These are phyloP conservation scores for Teratosphaeria nubilosa DNA, from an alignment of 2,329 filamentous ascomycete genomes.

Conservation along the genomic window DNA sequence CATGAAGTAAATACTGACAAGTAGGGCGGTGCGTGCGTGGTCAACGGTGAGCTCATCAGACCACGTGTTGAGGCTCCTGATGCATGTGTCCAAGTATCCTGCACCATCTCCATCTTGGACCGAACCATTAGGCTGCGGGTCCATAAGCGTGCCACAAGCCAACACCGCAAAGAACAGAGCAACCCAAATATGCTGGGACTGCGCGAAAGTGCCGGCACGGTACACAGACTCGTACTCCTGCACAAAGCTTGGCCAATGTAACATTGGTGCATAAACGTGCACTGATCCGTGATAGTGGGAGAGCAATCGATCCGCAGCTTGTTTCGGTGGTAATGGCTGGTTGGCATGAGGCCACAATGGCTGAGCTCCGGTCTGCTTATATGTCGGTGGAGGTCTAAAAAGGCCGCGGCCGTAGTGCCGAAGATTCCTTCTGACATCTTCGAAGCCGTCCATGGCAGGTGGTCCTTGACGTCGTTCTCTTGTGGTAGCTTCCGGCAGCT, in stretches of 20 bases:
- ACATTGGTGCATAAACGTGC: conserved; percentile 71
- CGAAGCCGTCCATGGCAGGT: conserved; percentile 56
- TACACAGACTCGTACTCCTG: conserved; percentile 70
- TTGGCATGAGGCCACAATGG: conserved; percentile 35
- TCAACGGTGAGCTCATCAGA: conserved; percentile 67
- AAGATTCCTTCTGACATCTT: conserved; percentile 61
- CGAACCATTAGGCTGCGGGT: conserved; percentile 46
- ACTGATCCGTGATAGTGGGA: conserved; percentile 65
- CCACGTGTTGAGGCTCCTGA: conserved; percentile 68
- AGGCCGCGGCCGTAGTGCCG: conserved; percentile 66
- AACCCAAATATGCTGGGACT: conserved; percentile 59
- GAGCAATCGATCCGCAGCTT: conserved; percentile 61
- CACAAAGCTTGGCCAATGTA: conserved; percentile 81
- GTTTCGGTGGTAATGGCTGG: conserved; percentile 54
- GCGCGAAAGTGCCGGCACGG: conserved; percentile 49
- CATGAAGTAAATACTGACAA: conserved; percentile 68
- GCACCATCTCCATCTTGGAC: conserved; percentile 45
- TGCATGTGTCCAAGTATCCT: conserved; percentile 61
- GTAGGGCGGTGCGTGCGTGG: conserved; percentile 59
- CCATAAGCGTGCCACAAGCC: conserved; percentile 70
- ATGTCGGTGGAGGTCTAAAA: conserved; percentile 64
- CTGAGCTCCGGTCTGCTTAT: conserved; percentile 46
- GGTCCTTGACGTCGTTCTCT: conserved; percentile 52
- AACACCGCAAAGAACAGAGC: conserved; percentile 75
- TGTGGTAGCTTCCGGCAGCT: conserved; percentile 26